phyloP scores from a whole-genome alignment of 1,284 basidiomycete species.

The Rhodotorula sp. region DNA sequence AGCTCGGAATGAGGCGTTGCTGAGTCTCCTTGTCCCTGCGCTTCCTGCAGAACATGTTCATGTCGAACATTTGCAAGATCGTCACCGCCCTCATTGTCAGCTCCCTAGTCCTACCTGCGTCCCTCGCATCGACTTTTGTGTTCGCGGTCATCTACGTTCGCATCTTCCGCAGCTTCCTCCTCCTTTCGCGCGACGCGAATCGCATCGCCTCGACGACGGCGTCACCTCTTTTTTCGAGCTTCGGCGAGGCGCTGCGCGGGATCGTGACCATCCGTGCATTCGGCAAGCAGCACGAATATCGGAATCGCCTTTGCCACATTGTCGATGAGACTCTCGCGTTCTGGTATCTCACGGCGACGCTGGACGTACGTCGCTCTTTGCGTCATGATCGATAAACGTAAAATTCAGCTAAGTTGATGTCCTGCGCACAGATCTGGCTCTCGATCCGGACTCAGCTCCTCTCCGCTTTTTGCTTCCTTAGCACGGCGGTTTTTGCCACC shows the following conservation, averaged over 20 bases:
- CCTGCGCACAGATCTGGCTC: conserved; percentile 26
- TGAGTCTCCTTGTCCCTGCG: neutral
- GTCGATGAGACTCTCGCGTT: conserved; percentile 34
- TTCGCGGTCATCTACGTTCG: conserved; percentile 40
- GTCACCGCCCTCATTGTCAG: conserved; percentile 42
- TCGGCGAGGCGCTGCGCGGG: conserved; percentile 44
- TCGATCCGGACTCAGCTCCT: conserved; percentile 36
- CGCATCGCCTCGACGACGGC: conserved; percentile 47
- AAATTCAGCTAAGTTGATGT: neutral
- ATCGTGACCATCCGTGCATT: conserved; percentile 47
- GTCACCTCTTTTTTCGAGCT: conserved; percentile 46
- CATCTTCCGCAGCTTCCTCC: conserved; percentile 44
- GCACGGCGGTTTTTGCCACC: conserved; percentile 61
- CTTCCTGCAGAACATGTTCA: conserved; percentile 11
- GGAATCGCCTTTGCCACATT: conserved; percentile 25
- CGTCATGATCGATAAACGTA: too few relatives aligned
- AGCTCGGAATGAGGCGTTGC: neutral
- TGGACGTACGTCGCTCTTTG: conserved; percentile 42
- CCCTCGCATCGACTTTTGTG: conserved; percentile 39
- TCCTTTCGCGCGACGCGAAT: conserved; percentile 45
- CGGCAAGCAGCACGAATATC: conserved; percentile 41
- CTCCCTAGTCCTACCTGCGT: conserved; percentile 44
- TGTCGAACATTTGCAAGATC: conserved; percentile 40
- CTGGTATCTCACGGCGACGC: conserved; percentile 47
- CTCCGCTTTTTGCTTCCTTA: conserved; percentile 28